Evolutionary conservation across 441 rosid species (phyloP).

Genomic region (Kokia cookei): DNA sequence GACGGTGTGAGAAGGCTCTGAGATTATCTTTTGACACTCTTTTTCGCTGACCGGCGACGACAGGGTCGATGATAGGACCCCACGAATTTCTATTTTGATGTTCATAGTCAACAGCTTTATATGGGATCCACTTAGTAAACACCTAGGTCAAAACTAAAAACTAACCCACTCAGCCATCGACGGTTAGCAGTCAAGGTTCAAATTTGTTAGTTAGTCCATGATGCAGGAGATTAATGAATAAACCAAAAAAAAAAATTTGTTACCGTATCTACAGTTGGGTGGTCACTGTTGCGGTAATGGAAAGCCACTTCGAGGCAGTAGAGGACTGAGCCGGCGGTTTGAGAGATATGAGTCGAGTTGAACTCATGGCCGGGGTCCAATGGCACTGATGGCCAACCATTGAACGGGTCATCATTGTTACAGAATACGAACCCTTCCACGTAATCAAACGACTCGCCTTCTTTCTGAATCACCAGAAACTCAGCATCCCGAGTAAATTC

Average conservation of each 20-base stretch:
- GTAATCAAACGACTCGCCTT: slow-evolving; percentile 65
- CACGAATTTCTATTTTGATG: not conserved
- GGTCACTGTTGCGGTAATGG: slow-evolving; percentile 42
- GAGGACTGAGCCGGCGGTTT: slow-evolving; percentile 60
- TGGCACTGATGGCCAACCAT: slow-evolving; percentile 83
- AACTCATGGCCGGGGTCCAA: slow-evolving; percentile 34
- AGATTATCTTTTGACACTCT: slow-evolving; percentile 13
- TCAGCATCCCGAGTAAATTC: slow-evolving; percentile 70
- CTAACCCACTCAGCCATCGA: slow-evolving; percentile 7
- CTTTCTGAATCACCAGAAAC: slow-evolving; percentile 55
- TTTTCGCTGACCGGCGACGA: slow-evolving; percentile 8
- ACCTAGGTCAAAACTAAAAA: slow-evolving; percentile 26
- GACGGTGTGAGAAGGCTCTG: slow-evolving; percentile 17
- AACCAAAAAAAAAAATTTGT: not conserved
- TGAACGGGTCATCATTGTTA: slow-evolving; percentile 69
- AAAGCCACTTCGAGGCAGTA: slow-evolving; percentile 83
- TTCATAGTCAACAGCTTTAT: slow-evolving; percentile 18
- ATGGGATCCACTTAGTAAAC: slow-evolving; percentile 23
- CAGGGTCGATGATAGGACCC: slow-evolving; percentile 9
- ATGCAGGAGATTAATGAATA: slow-evolving; percentile 1
- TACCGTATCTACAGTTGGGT: slow-evolving; percentile 57
- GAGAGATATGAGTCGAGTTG: slow-evolving; percentile 38
- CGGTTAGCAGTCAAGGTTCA: not conserved
- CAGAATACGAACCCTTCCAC: slow-evolving; percentile 87
- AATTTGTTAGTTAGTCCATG: not conserved